These are phyloP conservation scores for Ogataea neopini DNA, from an alignment of 805 yeast genomes.

Conservation along the genomic window DNA sequence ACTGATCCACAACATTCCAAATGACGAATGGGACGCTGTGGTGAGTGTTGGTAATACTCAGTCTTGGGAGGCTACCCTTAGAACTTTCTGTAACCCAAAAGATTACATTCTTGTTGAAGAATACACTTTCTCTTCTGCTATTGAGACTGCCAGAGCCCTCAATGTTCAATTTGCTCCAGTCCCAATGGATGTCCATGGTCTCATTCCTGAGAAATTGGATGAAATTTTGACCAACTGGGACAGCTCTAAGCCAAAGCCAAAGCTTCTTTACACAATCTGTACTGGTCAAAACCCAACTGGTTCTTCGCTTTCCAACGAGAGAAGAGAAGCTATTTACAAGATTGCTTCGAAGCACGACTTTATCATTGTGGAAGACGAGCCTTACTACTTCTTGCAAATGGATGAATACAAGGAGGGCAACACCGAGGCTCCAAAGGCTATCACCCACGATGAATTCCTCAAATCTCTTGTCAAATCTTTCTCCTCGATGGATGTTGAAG, in stretches of 20 bases:
- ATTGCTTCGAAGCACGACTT: slow-evolving; percentile 85
- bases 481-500: slow-evolving; percentile 75
- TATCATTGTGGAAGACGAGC: slow-evolving; percentile 91
- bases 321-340: slow-evolving; percentile 75
- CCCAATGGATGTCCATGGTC: slow-evolving; percentile 63
- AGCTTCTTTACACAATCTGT: slow-evolving; percentile 83
- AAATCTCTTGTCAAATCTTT: slow-evolving; percentile 72
- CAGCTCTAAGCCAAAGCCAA: slow-evolving; percentile 61
- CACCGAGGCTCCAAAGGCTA: slow-evolving; percentile 27
- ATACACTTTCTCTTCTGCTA: slow-evolving; percentile 72
- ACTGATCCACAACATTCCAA: slow-evolving; percentile 49
- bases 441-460: slow-evolving; percentile 64
- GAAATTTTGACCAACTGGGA: slow-evolving; percentile 63
- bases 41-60: slow-evolving; percentile 87
- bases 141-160: slow-evolving; percentile 64
- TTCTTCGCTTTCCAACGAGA: slow-evolving; percentile 70
- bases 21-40: slow-evolving; percentile 73
- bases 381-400: slow-evolving; percentile 96
- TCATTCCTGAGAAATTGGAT: slow-evolving; percentile 58
- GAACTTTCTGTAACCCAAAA: slow-evolving; percentile 56
- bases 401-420: slow-evolving; percentile 59
- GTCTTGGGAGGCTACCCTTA: slow-evolving; percentile 83
- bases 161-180: slow-evolving; percentile 67
- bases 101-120: slow-evolving; percentile 76
- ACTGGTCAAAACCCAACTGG: slow-evolving; percentile 99